Percentiles rank a stretch among this genome's conserved stretches.
phyloP scores from a whole-genome alignment of 2,329 filamentous ascomycete genomes.

The Pseudopithomyces maydicus region DNA sequence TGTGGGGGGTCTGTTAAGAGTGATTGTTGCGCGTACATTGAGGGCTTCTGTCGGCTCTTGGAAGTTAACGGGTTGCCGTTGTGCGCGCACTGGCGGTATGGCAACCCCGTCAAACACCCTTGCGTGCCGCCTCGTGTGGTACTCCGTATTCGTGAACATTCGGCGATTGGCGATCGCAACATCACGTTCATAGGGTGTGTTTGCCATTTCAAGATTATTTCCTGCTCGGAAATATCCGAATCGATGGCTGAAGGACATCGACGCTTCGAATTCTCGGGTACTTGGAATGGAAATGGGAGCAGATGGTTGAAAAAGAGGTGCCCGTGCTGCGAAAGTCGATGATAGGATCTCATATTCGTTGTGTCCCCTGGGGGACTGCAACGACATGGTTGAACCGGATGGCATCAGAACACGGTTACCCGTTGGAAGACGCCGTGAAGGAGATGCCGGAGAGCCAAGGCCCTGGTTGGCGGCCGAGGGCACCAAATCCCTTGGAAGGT shows the following conservation, averaged over 20 bases:
- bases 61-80: background rate
- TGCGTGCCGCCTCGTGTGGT: background rate
- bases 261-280: background rate
- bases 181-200: background rate
- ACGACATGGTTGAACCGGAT: constrained; percentile 24
- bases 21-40: no score
- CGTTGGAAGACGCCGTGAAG: constrained; percentile 38
- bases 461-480: constrained; percentile 8
- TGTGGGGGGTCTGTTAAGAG: background rate
- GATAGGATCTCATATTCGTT: constrained; percentile 1
- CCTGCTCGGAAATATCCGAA: background rate
- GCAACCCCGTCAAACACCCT: background rate
- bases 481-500: constrained; percentile 33
- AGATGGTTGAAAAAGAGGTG: background rate
- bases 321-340: background rate
- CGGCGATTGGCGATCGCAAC: background rate
- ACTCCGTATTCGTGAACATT: background rate
- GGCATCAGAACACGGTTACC: constrained; percentile 32
- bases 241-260: background rate
- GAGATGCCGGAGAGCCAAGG: constrained; percentile 28
- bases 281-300: background rate
- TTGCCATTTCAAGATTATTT: background rate
- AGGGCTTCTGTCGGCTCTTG: background rate
- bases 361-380: constrained; percentile 21
- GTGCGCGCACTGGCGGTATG: background rate